Evolutionary conservation across 441 rosid species (phyloP).

Genomic region (Brassica hybrid): DNA sequence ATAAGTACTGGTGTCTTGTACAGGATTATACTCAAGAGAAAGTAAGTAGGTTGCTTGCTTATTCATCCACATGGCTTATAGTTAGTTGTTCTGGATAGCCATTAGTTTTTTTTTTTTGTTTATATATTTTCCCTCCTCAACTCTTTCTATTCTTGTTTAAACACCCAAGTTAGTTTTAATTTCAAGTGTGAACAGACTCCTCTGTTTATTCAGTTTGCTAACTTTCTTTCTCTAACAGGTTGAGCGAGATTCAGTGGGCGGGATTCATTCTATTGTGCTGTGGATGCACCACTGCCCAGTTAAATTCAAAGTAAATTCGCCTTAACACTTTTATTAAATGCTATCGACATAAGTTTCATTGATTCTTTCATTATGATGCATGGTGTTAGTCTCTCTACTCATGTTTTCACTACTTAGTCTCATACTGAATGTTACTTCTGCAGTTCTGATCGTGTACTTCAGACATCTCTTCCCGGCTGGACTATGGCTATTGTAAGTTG

Average conservation of each 20-base stretch:
- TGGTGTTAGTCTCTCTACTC: neutral
- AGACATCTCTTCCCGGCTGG: constrained; percentile 90
- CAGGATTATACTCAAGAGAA: constrained; percentile 86
- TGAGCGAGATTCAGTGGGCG: constrained; percentile 96
- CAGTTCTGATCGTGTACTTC: constrained; percentile 94
- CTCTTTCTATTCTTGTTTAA: constrained; percentile 1
- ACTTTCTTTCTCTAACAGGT: constrained; percentile 50
- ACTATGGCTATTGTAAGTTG: constrained; percentile 92
- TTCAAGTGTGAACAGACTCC: constrained; percentile 13
- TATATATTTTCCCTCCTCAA: neutral
- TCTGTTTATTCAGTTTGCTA: constrained; percentile 17
- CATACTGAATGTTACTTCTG: constrained; percentile 34
- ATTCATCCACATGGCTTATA: constrained; percentile 1
- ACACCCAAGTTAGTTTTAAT: constrained; percentile 18
- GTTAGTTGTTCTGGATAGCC: neutral
- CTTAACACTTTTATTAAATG: constrained; percentile 18
- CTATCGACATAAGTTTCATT: constrained; percentile 5
- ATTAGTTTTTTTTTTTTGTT: neutral
- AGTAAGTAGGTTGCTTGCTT: constrained; percentile 51
- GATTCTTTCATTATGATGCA: constrained; percentile 20
- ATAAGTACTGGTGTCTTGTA: constrained; percentile 94
- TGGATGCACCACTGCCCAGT: constrained; percentile 96
- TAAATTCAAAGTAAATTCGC: constrained; percentile 76
- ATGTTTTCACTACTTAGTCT: neutral
- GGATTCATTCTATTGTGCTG: constrained; percentile 90